These are phyloP conservation scores for Rhododendron vialii DNA, from an alignment of 148 eudicot species.

Conservation along the genomic window DNA sequence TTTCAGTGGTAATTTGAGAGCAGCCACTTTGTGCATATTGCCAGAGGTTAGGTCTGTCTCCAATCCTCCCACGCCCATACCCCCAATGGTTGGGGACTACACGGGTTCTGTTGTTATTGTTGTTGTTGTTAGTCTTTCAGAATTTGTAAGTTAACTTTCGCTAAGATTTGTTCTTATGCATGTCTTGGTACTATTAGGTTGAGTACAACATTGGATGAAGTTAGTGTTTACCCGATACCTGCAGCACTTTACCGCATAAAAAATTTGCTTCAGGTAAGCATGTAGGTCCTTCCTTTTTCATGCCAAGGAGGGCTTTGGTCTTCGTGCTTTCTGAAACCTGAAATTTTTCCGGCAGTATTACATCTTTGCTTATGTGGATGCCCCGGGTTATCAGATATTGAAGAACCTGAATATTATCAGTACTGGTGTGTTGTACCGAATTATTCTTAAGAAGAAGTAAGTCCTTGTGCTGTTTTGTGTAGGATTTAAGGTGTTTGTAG, in stretches of 20 bases:
- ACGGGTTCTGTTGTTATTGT: too few relatives aligned
- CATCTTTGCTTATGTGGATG: slow-evolving; percentile 98
- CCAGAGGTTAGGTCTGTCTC: too few relatives aligned
- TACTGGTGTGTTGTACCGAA: slow-evolving; percentile 82
- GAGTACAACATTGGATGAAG: slow-evolving; percentile 85
- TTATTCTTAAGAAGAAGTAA: slow-evolving; percentile 86
- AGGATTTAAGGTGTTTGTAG: background rate
- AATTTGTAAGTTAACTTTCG: background rate
- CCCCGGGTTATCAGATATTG: slow-evolving; percentile 97
- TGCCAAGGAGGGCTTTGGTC: background rate
- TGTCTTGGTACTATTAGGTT: slow-evolving; percentile 41
- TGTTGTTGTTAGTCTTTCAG: too few relatives aligned
- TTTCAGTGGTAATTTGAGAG: too few relatives aligned
- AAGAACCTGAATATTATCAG: slow-evolving; percentile 94
- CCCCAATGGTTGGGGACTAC: too few relatives aligned
- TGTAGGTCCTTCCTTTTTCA: background rate
- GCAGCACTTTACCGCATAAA: slow-evolving; percentile 87
- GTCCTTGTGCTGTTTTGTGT: slow-evolving; percentile 4
- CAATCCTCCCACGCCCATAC: too few relatives aligned
- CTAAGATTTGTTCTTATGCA: background rate
- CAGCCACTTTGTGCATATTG: too few relatives aligned
- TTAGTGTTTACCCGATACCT: slow-evolving; percentile 92
- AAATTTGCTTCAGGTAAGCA: slow-evolving; percentile 81
- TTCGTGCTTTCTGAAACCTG: slow-evolving; percentile 16
- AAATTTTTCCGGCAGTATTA: slow-evolving; percentile 63